These are phyloP conservation scores for Trametes polyzona DNA, from an alignment of 1,284 basidiomycete species.

Conservation along the genomic window DNA sequence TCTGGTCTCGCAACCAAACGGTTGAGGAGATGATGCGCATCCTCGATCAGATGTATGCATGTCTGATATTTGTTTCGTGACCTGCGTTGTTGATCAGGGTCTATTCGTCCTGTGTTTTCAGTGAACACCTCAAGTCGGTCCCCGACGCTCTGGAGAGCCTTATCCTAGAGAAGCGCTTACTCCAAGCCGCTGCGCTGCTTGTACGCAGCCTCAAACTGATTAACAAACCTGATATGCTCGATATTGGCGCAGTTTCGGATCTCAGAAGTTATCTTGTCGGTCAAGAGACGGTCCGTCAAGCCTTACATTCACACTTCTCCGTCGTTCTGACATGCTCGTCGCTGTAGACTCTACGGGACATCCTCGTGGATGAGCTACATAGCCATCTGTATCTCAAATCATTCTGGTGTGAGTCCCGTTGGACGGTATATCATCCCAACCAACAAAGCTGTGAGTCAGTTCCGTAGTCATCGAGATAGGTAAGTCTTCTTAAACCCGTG, in stretches of 20 bases:
- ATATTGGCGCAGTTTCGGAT: slow-evolving; percentile 93
- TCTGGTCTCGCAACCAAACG: slow-evolving; percentile 83
- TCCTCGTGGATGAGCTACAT: slow-evolving; percentile 94
- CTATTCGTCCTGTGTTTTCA: slow-evolving; percentile 38
- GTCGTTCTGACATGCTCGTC: not conserved
- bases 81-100: not conserved
- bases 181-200: slow-evolving; percentile 89
- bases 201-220: slow-evolving; percentile 90
- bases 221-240: slow-evolving; percentile 90
- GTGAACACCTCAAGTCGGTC: slow-evolving; percentile 89
- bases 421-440: slow-evolving; percentile 83
- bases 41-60: slow-evolving; percentile 85
- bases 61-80: not conserved
- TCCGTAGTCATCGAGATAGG: not conserved
- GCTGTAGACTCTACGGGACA: slow-evolving; percentile 82
- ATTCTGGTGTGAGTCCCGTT: slow-evolving; percentile 94
- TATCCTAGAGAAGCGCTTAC: slow-evolving; percentile 94
- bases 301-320: no score
- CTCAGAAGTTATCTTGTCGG: slow-evolving; percentile 83
- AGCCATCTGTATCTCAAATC: slow-evolving; percentile 98
- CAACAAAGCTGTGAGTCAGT: slow-evolving; percentile 72
- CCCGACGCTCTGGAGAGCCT: slow-evolving; percentile 92
- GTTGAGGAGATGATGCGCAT: slow-evolving; percentile 91
- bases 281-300: slow-evolving; percentile 80
- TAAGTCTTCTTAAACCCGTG: not conserved